phyloP scores from a whole-genome alignment of 345 rosid species.

The Arabis alpina region DNA sequence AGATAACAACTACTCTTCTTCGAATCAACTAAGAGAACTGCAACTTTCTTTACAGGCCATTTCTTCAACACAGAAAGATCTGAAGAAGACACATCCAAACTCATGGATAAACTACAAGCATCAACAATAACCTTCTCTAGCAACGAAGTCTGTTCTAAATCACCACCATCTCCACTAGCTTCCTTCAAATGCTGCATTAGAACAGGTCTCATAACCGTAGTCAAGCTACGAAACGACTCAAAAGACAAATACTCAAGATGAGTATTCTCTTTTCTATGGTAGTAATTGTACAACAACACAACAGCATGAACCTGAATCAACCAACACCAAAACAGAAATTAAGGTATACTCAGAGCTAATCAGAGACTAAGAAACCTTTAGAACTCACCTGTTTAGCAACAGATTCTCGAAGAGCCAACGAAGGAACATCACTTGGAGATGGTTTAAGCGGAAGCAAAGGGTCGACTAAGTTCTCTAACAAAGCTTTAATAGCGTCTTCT shows the following conservation, averaged over 20 bases:
- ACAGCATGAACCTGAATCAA: constrained; percentile 66
- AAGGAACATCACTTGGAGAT: constrained; percentile 45
- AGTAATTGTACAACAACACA: constrained; percentile 75
- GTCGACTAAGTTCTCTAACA: constrained; percentile 68
- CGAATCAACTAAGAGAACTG: constrained; percentile 63
- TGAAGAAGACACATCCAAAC: constrained; percentile 51
- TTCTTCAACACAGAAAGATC: constrained; percentile 50
- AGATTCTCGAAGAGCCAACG: constrained; percentile 47
- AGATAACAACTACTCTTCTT: constrained; percentile 58
- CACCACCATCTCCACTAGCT: constrained; percentile 50
- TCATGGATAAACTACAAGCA: constrained; percentile 67
- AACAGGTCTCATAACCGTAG: constrained; percentile 55
- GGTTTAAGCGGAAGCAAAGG: constrained; percentile 62
- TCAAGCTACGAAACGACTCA: constrained; percentile 68
- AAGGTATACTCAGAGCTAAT: constrained; percentile 3
- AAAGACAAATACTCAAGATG: constrained; percentile 55
- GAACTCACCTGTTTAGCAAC: constrained; percentile 73
- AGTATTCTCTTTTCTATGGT: constrained; percentile 61
- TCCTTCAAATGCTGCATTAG: constrained; percentile 54
- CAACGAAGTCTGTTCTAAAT: constrained; percentile 52
- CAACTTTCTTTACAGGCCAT: constrained; percentile 63
- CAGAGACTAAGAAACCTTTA: neutral
- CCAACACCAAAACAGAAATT: constrained; percentile 1
- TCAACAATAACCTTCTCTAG: constrained; percentile 61
- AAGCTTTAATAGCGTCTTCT: constrained; percentile 65